These are phyloP conservation scores for Fusarium camptoceras DNA, from an alignment of 2,329 filamentous ascomycete species.

Conservation along the genomic window DNA sequence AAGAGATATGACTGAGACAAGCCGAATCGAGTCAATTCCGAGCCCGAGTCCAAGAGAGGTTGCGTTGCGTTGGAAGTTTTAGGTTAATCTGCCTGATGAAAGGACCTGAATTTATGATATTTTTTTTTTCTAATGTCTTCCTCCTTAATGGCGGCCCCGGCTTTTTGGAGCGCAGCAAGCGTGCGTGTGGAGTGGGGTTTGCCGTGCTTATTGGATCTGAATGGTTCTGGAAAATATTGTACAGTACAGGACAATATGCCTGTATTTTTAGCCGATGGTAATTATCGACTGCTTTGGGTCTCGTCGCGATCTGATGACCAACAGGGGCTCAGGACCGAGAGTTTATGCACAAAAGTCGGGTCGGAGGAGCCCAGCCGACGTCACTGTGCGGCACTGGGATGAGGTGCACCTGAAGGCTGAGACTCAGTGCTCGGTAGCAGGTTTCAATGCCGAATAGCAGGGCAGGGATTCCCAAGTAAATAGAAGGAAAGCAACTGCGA, in stretches of 20 bases:
- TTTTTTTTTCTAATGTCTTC: slow-evolving; percentile 34
- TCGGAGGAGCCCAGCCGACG: slow-evolving; percentile 28
- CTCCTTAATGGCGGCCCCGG: slow-evolving; percentile 38
- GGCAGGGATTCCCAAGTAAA: slow-evolving; percentile 30
- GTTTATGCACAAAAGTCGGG: slow-evolving; percentile 28
- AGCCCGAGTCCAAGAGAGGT: slow-evolving; percentile 7
- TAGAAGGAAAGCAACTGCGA: neutral
- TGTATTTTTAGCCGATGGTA: slow-evolving; percentile 17
- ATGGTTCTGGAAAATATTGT: slow-evolving; percentile 18
- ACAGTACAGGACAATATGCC: slow-evolving; percentile 5
- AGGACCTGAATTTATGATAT: slow-evolving; percentile 11
- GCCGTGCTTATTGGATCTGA: slow-evolving; percentile 43
- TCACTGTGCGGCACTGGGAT: slow-evolving; percentile 26
- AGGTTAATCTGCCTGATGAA: slow-evolving; percentile 30
- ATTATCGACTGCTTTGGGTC: slow-evolving; percentile 20
- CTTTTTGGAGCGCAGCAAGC: slow-evolving; percentile 36
- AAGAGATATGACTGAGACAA: slow-evolving; percentile 30
- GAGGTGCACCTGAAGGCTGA: slow-evolving; percentile 18
- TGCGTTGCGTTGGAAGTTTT: slow-evolving; percentile 35
- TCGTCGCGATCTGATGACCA: slow-evolving; percentile 6
- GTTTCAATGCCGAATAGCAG: slow-evolving; percentile 35
- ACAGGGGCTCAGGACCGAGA: slow-evolving; percentile 23
- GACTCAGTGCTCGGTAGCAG: slow-evolving; percentile 16
- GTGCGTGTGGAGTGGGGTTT: slow-evolving; percentile 30
- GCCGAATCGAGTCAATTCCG: slow-evolving; percentile 34